Evolutionary conservation across 495 filamentous ascomycete species (phyloP), one percentile per base, ranked within the genome.

Genomic region (Daldinia childiae): DNA sequence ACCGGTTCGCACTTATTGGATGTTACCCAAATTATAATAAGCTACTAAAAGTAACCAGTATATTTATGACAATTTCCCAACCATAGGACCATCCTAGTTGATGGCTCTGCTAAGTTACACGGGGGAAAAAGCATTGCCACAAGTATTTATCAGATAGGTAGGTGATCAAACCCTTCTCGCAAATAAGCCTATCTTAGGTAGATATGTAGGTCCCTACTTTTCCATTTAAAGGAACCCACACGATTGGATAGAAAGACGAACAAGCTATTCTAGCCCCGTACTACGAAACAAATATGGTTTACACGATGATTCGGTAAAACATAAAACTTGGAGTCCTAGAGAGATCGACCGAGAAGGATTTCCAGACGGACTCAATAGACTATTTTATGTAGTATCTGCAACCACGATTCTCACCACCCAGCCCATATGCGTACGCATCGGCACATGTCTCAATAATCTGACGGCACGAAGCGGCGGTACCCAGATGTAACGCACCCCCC

Each of bases 341-440:
- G 21, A 39, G 50, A 50, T 38, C 58, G 8, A 21, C 50, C 7
- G 30, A 48, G 43, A 50, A 57, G 58, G 66, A 62, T 68, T 68
- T 58, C 12, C 12, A 9, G 38, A 11, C 15, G 50, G 14, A 30
- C 14, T 54, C 50, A 6, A n/a, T 9, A 39, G 19, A 19, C 48
- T 38, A 15, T 55, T 36, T 38, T 26, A 45, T 17, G 14, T 32
- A 24, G 29, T 11, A 59, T 11, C 45, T 17, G 24, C 19, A 30
- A 39, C 39, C 58, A 38, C 39, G 54, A 24, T 54, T 9, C 12
- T 21, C 29, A 57, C 27, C 15, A 30, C 24, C 41, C 5, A 30
- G 24, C 24, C 26, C 50, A 54, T 6, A 6, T 57, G 24, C 4
- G 5, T 24, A 43, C n/a, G 34, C 39, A 30, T 21, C 43, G 36